Evolutionary conservation across 2,329 filamentous ascomycete genomes (phyloP).

Genomic region (Hypoxylon rubiginosum): DNA sequence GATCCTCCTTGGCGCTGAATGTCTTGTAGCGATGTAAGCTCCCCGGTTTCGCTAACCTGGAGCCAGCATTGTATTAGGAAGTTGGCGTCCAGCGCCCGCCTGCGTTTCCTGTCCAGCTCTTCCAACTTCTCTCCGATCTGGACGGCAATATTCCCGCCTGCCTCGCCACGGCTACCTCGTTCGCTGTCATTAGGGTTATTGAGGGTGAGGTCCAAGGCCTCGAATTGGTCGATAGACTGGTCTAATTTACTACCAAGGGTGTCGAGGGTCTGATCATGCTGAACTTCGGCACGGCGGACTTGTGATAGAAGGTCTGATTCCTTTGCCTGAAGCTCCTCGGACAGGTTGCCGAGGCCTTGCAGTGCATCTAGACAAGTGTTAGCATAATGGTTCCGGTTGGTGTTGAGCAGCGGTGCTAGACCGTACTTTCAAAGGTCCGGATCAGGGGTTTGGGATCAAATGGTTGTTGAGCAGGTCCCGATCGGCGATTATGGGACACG

Average conservation of each 20-base stretch:
- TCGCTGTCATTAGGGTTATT: conserved; percentile 69
- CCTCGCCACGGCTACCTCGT: conserved; percentile 64
- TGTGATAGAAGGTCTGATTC: conserved; percentile 93
- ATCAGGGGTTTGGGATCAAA: conserved; percentile 99
- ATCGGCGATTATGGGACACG: conserved; percentile 83
- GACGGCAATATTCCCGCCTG: conserved; percentile 88
- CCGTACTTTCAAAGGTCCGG: conserved; percentile 86
- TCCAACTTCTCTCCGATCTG: conserved; percentile 95
- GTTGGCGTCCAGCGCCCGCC: conserved; percentile 90
- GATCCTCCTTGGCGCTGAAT: conserved; percentile 86
- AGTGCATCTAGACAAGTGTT: conserved; percentile 66
- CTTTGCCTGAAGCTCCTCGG: conserved; percentile 86
- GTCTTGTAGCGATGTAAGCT: conserved; percentile 88
- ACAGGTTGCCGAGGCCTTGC: conserved; percentile 76
- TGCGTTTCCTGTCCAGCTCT: conserved; percentile 91
- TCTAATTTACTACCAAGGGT: conserved; percentile 90
- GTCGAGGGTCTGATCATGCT: conserved; percentile 92
- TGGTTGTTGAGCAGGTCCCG: conserved; percentile 71
- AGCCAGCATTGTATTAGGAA: conserved; percentile 98
- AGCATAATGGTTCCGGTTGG: conserved; percentile 39
- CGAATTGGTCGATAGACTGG: conserved; percentile 91
- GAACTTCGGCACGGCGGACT: conserved; percentile 89
- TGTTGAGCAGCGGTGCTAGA: conserved; percentile 9
- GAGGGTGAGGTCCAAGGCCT: conserved; percentile 86
- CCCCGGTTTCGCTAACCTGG: conserved; percentile 90